Evolutionary conservation across 352 stramenopile species (phyloP).

Genomic region (Globisporangium echinulatum): DNA sequence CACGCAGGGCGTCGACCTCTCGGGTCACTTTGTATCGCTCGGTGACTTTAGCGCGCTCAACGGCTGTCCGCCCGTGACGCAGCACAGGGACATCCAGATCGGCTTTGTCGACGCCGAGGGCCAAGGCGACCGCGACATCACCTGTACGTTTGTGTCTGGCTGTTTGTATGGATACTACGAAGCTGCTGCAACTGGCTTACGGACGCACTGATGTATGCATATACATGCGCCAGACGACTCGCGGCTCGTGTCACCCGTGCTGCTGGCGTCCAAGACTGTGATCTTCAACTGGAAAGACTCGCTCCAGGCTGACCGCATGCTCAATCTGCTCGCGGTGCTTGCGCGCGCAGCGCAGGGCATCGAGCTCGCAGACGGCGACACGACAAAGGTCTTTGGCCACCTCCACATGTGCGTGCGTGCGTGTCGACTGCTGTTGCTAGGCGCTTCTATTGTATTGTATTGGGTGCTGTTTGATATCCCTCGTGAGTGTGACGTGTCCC

Average conservation of each 20-base stretch:
- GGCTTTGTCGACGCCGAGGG: conserved; percentile 84
- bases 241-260: conserved; percentile 71
- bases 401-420: conserved; percentile 66
- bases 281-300: conserved; percentile 90
- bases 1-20: conserved; percentile 81
- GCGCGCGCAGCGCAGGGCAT: conserved; percentile 76
- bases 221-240: conserved; percentile 48
- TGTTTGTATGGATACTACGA: conserved; percentile 5
- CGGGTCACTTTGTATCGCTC: conserved; percentile 68
- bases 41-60: conserved; percentile 67
- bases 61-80: conserved; percentile 36
- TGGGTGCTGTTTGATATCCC: no score
- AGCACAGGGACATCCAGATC: conserved; percentile 46
- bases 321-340: conserved; percentile 78
- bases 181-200: neutral
- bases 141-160: conserved; percentile 31
- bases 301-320: conserved; percentile 77
- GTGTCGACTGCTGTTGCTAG: neutral
- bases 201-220: conserved; percentile 2
- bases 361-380: conserved; percentile 68
- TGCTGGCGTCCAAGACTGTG: conserved; percentile 81
- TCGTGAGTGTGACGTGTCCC: no score
- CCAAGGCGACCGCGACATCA: conserved; percentile 82
- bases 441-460: no score
- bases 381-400: conserved; percentile 81